Base-by-base conservation (phyloP, 768 basidiomycete genomes). In the Boletus barrowsii region DNA sequence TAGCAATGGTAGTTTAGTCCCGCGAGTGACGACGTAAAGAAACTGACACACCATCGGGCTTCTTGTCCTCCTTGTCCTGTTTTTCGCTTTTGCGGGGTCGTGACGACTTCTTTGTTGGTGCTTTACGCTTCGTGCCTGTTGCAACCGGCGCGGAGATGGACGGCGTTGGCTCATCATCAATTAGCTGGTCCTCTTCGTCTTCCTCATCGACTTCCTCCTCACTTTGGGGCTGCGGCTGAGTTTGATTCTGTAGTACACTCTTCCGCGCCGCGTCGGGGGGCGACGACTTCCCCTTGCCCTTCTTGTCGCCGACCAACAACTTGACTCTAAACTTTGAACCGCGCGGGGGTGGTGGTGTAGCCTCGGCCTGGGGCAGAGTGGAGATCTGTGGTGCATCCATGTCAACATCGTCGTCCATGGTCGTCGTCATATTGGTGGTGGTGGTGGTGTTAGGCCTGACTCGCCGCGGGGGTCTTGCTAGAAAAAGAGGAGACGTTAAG, bases 321-420 rank as follows among this genome's bases (percentile, higher is more conserved):
- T 83, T 83, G 40, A 84, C 77, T 50, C 76, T 74, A 57, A 76
- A 69, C 58, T 77, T 78, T 52, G 75, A 60, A 10, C 66, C 61
- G 22, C 70, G 68, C 8, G 62, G 60, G 4, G 85, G 86, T 15
- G 88, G 84, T 46, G 88, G 87, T n/a, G 80, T 81, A 11, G 79
- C 79, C 55, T 90, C 88, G 10, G 40, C 46, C 45, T 90, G 87
- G 33, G 76, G 77, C 33, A 91, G 79, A 29, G 85, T 91, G 24
- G 89, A 91, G 51, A 92, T 91, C 60, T 84, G 84, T 36, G 90
- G 90, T 33, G 89, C 87, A 37, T 90, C 90, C 87, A 90, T 89
- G 41, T 77, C 75, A n/a, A 76, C 62, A 51, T 79, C 76, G 45
- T 76, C 72, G 54, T 75, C 70, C 72, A 75, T 74, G 10, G 18